phyloP scores from a whole-genome alignment of 768 basidiomycete species.

The Naganishia onofrii region DNA sequence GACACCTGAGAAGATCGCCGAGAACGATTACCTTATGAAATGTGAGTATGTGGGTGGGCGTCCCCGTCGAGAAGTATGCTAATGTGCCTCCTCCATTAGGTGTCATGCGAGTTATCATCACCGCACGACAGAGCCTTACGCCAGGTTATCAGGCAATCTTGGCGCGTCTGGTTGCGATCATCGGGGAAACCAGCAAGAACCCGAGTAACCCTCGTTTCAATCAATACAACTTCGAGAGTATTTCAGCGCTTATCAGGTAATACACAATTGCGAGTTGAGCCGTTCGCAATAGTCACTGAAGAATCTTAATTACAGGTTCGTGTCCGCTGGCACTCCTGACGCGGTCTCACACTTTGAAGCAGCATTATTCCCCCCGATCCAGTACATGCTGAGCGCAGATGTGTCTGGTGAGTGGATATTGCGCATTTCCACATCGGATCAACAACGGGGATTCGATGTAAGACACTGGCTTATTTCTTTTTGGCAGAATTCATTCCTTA shows the following conservation, averaged over 20 bases:
- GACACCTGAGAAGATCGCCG: slow-evolving; percentile 87
- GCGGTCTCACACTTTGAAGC: slow-evolving; percentile 74
- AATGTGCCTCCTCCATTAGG: slow-evolving; percentile 57
- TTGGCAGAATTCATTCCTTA: slow-evolving; percentile 88
- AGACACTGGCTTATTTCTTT: not conserved
- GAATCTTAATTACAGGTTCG: slow-evolving; percentile 60
- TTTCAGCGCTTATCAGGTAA: slow-evolving; percentile 86
- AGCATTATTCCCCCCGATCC: slow-evolving; percentile 80
- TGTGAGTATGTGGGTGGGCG: slow-evolving; percentile 58
- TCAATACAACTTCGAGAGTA: slow-evolving; percentile 93
- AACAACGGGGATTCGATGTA: too few relatives aligned
- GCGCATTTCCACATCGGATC: too few relatives aligned
- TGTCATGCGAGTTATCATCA: slow-evolving; percentile 88
- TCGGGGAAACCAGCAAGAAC: slow-evolving; percentile 86
- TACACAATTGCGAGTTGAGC: slow-evolving; percentile 27
- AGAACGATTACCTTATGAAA: slow-evolving; percentile 98
- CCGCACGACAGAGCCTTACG: slow-evolving; percentile 73
- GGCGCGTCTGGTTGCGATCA: slow-evolving; percentile 71
- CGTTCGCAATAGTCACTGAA: not conserved
- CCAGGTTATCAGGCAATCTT: slow-evolving; percentile 67
- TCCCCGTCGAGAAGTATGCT: not conserved
- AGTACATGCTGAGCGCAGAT: slow-evolving; percentile 81
- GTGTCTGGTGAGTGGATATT: slow-evolving; percentile 82
- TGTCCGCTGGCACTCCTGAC: slow-evolving; percentile 67
- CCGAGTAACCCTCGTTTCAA: slow-evolving; percentile 97